phyloP scores from a whole-genome alignment of 257 asterid genomes.

The Echites panduratus region DNA sequence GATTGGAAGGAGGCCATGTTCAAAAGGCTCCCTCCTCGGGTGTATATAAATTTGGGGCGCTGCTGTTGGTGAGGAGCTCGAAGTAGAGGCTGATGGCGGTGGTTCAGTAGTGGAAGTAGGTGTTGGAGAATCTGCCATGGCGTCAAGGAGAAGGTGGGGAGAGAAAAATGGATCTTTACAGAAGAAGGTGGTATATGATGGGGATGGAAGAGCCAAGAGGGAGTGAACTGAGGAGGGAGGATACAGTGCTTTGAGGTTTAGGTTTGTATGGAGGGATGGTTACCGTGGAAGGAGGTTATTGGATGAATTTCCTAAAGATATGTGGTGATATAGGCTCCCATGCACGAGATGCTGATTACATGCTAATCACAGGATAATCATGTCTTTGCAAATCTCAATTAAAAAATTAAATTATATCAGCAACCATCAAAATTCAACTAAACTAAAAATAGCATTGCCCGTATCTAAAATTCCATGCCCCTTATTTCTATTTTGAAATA shows the following conservation, averaged over 20 bases:
- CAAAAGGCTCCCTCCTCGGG: conserved; percentile 89
- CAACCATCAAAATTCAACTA: background rate
- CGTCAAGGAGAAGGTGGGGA: conserved; percentile 5
- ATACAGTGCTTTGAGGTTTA: background rate
- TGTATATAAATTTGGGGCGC: conserved; percentile 35
- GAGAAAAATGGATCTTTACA: conserved; percentile 1
- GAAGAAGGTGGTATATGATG: conserved; percentile 6
- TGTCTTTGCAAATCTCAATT: background rate
- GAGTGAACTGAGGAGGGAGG: background rate
- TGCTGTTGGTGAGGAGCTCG: conserved; percentile 13
- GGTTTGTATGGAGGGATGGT: background rate
- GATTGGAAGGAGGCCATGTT: conserved; percentile 78
- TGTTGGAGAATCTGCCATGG: conserved; percentile 23
- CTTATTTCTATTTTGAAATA: too few species aligned
- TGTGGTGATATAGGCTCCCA: background rate
- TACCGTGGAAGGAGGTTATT: background rate
- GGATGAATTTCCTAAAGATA: background rate
- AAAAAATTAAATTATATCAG: background rate
- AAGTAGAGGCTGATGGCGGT: conserved; percentile 17
- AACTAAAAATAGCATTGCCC: too few species aligned
- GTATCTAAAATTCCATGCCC: too few species aligned
- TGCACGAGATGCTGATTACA: background rate
- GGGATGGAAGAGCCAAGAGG: background rate
- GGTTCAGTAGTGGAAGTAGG: conserved; percentile 15
- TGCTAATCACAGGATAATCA: background rate